phyloP scores from a whole-genome alignment of 257 asterid genomes.

The Schizonepeta tenuifolia region DNA sequence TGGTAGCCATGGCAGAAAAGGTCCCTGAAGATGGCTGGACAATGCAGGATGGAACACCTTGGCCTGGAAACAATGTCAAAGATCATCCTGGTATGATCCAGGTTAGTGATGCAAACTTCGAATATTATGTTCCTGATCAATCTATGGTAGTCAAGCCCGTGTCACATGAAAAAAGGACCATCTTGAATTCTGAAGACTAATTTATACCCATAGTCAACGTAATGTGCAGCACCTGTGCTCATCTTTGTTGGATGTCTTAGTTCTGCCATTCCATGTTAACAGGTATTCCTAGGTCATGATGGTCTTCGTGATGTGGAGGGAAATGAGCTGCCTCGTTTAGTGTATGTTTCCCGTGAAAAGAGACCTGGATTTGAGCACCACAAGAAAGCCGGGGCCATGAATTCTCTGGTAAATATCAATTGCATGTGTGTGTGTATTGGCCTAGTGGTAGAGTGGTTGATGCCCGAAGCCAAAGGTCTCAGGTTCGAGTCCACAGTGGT shows the following conservation, averaged over 20 bases:
- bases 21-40: slow-evolving; percentile 97
- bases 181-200: neutral
- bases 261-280: slow-evolving; percentile 21
- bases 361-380: slow-evolving; percentile 89
- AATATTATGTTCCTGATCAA: neutral
- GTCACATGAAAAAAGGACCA: neutral
- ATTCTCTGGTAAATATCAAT: slow-evolving; percentile 63
- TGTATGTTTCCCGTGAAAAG: slow-evolving; percentile 89
- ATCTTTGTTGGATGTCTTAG: neutral
- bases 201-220: too few relatives aligned
- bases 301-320: slow-evolving; percentile 69
- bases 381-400: slow-evolving; percentile 95
- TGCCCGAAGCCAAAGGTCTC: too few relatives aligned
- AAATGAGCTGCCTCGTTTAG: slow-evolving; percentile 64
- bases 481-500: too few relatives aligned
- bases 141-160: neutral
- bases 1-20: slow-evolving; percentile 77
- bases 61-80: slow-evolving; percentile 89
- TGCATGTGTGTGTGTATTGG: too few relatives aligned
- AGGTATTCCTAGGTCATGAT: slow-evolving; percentile 82
- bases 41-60: slow-evolving; percentile 89
- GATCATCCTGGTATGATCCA: slow-evolving; percentile 98
- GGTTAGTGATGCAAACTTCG: slow-evolving; percentile 45
- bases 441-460: too few relatives aligned
- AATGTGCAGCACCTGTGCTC: neutral